phyloP scores from a whole-genome alignment of 257 asterid species.

The Nicotiana tabacum region DNA sequence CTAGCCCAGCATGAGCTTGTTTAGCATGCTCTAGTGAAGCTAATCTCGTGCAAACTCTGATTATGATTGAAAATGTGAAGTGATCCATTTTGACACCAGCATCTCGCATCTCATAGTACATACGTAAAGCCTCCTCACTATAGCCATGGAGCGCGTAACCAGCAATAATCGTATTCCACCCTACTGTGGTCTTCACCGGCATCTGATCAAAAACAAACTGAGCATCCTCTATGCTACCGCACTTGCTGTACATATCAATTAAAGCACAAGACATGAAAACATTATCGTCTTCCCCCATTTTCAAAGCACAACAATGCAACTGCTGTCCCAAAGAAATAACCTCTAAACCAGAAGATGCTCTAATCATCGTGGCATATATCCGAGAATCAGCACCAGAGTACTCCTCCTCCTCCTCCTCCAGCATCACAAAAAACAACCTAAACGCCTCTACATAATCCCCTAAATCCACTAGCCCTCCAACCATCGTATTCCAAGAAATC shows the following conservation, averaged over 20 bases:
- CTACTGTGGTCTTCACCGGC: slow-evolving; percentile 71
- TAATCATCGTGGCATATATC: slow-evolving; percentile 47
- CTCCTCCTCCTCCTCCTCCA: slow-evolving; percentile 57
- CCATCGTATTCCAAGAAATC: slow-evolving; percentile 69
- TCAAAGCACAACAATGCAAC: slow-evolving; percentile 60
- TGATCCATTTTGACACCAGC: slow-evolving; percentile 72
- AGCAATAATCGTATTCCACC: slow-evolving; percentile 74
- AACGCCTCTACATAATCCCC: slow-evolving; percentile 63
- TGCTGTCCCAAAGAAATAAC: slow-evolving; percentile 68
- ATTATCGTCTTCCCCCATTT: slow-evolving; percentile 43
- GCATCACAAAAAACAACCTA: slow-evolving; percentile 54
- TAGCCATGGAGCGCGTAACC: slow-evolving; percentile 74
- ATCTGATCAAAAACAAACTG: slow-evolving; percentile 53
- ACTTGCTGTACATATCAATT: slow-evolving; percentile 88
- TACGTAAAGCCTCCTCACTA: slow-evolving; percentile 66
- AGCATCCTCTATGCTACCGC: slow-evolving; percentile 68
- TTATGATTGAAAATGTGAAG: slow-evolving; percentile 59
- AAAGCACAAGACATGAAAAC: slow-evolving; percentile 60
- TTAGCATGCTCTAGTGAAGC: slow-evolving; percentile 79
- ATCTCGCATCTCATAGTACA: slow-evolving; percentile 74
- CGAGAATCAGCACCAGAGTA: slow-evolving; percentile 41
- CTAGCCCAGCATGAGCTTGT: slow-evolving; percentile 86
- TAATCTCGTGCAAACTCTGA: slow-evolving; percentile 69
- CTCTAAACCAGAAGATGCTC: slow-evolving; percentile 67
- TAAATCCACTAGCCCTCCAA: slow-evolving; percentile 62